Evolutionary conservation across 257 asterid species (phyloP).

Genomic region (Penstemon newberryi): DNA sequence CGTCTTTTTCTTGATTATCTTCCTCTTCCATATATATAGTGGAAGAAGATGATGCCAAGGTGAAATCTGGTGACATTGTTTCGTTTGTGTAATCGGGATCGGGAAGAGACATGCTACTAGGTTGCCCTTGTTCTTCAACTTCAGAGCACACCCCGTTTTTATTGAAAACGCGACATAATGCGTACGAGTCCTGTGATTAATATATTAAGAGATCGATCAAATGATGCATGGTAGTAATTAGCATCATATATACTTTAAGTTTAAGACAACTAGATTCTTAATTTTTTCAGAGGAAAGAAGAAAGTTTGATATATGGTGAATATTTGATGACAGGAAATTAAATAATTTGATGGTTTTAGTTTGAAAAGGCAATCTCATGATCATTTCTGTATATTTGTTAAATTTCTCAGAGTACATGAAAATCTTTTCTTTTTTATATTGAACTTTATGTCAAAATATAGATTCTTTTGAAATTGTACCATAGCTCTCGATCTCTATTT

Average conservation of each 20-base stretch:
- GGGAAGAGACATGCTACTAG: slow-evolving; percentile 53
- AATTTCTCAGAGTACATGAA: slow-evolving; percentile 34
- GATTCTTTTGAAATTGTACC: slow-evolving; percentile 22
- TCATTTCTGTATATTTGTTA: slow-evolving; percentile 33
- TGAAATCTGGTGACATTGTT: slow-evolving; percentile 67
- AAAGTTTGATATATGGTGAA: slow-evolving; percentile 24
- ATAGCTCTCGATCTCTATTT: background rate
- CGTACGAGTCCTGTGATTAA: slow-evolving; percentile 76
- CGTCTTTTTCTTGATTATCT: slow-evolving; percentile 45
- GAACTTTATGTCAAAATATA: slow-evolving; percentile 23
- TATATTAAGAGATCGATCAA: too few relatives aligned
- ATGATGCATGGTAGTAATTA: too few relatives aligned
- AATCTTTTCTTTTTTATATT: too few relatives aligned
- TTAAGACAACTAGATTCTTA: slow-evolving; percentile 29
- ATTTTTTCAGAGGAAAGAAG: slow-evolving; percentile 22
- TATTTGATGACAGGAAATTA: too few relatives aligned
- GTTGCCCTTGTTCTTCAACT: slow-evolving; percentile 75
- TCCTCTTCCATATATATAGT: slow-evolving; percentile 42
- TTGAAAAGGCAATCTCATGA: slow-evolving; percentile 45
- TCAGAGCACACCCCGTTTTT: slow-evolving; percentile 84
- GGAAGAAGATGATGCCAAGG: slow-evolving; percentile 60
- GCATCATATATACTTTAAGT: too few relatives aligned
- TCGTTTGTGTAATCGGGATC: slow-evolving; percentile 66
- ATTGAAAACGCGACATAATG: slow-evolving; percentile 93
- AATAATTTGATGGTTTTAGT: slow-evolving; percentile 11